Conservation (phyloP, 192 early-diverging fungal species). For the Backusella macrospora region DNA sequence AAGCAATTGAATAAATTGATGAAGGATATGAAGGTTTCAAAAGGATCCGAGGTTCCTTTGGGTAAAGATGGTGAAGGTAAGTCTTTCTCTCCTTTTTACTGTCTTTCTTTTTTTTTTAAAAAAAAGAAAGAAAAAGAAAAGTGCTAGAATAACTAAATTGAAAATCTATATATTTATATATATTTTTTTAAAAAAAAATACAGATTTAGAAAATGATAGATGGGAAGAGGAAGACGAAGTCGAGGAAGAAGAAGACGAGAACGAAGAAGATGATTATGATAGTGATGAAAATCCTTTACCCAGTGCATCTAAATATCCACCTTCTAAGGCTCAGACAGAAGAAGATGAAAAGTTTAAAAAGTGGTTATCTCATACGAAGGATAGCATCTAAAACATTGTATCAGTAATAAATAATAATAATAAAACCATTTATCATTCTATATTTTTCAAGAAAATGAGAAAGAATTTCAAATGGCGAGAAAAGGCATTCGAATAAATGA, state of each 20-base stretch:
- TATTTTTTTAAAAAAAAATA: background rate
- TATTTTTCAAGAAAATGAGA: too few relatives aligned
- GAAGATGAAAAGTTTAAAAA: constrained; percentile 40
- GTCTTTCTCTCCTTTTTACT: too few relatives aligned
- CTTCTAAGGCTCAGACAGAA: constrained; percentile 23
- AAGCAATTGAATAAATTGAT: constrained; percentile 78
- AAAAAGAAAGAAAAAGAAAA: constrained; percentile 16
- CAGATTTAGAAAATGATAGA: constrained; percentile 34
- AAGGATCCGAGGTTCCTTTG: constrained; percentile 47
- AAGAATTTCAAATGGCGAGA: too few relatives aligned
- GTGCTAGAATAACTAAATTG: background rate
- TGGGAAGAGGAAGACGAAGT: constrained; percentile 51
- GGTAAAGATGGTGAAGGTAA: constrained; percentile 31
- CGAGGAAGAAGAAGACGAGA: constrained; percentile 44
- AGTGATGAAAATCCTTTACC: constrained; percentile 31
- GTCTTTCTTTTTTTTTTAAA: background rate
- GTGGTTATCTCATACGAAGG: constrained; percentile 37
- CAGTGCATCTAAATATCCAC: constrained; percentile 34
- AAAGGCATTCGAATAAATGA: too few relatives aligned
- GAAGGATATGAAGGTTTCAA: constrained; percentile 83
- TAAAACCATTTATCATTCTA: too few relatives aligned
- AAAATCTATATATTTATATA: constrained; percentile 15
- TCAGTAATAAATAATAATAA: background rate
- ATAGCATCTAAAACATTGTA: constrained; percentile 4
- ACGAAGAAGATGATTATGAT: constrained; percentile 36